Evolutionary conservation across 495 filamentous ascomycete species (phyloP), one percentile per base, ranked within the genome.

Genomic region (Lineolata rhizophorae): DNA sequence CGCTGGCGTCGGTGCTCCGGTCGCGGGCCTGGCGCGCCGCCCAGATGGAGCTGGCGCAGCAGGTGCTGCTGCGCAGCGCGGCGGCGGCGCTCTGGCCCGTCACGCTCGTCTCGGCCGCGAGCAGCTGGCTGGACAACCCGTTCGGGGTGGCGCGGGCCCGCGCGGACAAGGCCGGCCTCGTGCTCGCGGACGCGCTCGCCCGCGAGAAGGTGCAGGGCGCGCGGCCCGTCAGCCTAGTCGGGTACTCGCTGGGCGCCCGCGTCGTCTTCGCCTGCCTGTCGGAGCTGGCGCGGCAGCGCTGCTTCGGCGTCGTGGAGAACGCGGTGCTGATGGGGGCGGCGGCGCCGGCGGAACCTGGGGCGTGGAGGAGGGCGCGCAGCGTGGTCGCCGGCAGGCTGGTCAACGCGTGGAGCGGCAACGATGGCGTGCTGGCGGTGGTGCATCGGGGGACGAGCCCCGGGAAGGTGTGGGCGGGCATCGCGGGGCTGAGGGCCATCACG

Each of bases 371-470:
- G 30, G 59, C 70, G 51, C 61, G 57, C 36, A 62, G 57, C 38
- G 58, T 70, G 3, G 67, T 70, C 13, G 41, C 57, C 18, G 61
- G 62, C 3, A 55, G 65, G 18, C 48, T 73, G 5, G 49, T 71
- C 35, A 73, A 73, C 40, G 64, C 66, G 11, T 71, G 61, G 41
- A 69, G 64, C 11, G 53, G 58, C 25, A 61, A 65, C 30, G 68
- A 73, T 42, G 67, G 68, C 36, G 57, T 69, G 10, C 58, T 72
- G 3, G 66, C 57, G 8, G 71, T 72, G 34, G 48, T 72, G 4
- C 68, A 63, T 38, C 56, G 67, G 18, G 61, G 49, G 21, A 56
- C 57, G 29, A 60, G 50, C 34, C n/a, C n/a, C n/a, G n/a, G n/a
- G n/a, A n/a, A n/a, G n/a, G 59, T 65, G 37, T 55, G 65, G 27